Conservation (phyloP, 1,139 yeast genomes). For the Kodamaea suecica region DNA sequence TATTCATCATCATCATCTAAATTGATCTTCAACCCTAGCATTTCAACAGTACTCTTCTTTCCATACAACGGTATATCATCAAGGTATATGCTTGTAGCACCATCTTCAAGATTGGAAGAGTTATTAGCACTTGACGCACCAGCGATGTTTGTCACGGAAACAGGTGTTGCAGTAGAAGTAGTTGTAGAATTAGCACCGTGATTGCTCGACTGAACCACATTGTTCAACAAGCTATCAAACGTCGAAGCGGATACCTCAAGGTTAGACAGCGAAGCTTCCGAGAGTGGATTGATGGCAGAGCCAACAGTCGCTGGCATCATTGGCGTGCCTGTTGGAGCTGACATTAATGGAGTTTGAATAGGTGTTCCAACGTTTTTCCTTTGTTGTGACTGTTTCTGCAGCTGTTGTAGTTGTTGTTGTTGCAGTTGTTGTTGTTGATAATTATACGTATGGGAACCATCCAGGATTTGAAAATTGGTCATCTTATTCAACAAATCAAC, state of each 20-base stretch:
- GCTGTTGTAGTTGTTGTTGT: constrained; percentile 8
- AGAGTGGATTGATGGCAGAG: constrained; percentile 14
- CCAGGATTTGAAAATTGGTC: constrained; percentile 35
- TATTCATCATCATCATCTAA: constrained; percentile 13
- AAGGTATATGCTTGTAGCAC: constrained; percentile 24
- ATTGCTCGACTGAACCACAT: constrained; percentile 22
- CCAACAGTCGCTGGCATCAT: constrained; percentile 15
- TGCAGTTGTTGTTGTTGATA: constrained; percentile 10
- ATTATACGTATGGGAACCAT: constrained; percentile 36
- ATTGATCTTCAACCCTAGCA: constrained; percentile 31
- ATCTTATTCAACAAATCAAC: constrained; percentile 34
- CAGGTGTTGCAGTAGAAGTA: constrained; percentile 1
- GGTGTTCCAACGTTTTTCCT: constrained; percentile 8
- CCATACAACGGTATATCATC: constrained; percentile 42
- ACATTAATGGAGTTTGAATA: constrained; percentile 22
- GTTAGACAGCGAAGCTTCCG: constrained; percentile 12
- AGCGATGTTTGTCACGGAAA: neutral
- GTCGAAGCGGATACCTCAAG: constrained; percentile 29
- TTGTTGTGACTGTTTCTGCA: constrained; percentile 3
- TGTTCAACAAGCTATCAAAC: constrained; percentile 31
- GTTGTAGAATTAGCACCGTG: constrained; percentile 12
- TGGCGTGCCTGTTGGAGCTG: constrained; percentile 13
- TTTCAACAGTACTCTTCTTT: constrained; percentile 40
- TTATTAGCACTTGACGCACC: constrained; percentile 3
- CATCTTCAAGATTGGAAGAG: constrained; percentile 6